Evolutionary conservation across 768 basidiomycete species (phyloP).

Genomic region (Leccinum longicurvipes): DNA sequence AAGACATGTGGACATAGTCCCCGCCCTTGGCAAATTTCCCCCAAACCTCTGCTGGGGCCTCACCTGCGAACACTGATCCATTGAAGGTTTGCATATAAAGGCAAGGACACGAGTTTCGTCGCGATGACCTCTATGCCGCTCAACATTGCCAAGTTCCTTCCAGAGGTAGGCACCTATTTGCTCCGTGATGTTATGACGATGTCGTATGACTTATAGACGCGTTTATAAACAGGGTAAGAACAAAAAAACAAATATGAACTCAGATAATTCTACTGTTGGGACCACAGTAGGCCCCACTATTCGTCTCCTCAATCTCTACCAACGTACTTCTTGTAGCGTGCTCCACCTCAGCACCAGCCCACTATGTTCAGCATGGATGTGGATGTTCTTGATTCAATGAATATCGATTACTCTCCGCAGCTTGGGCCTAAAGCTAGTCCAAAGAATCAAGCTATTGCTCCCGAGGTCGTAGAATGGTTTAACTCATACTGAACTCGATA

Average conservation of each 20-base stretch:
- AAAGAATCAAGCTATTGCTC: neutral
- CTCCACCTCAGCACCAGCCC: conserved; percentile 1
- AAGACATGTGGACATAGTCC: neutral
- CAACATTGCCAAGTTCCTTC: neutral
- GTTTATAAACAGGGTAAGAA: conserved; percentile 4
- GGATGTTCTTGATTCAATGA: conserved; percentile 4
- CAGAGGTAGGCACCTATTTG: conserved; percentile 10
- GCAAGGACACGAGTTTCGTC: neutral
- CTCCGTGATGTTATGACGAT: neutral
- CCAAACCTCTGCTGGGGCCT: neutral
- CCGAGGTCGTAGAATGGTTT: conserved; percentile 11
- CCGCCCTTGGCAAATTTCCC: conserved; percentile 2
- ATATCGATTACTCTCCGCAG: neutral
- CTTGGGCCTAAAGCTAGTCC: neutral
- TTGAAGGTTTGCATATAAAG: conserved; percentile 12
- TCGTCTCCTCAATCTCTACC: neutral
- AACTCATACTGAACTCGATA: neutral
- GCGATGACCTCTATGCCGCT: neutral
- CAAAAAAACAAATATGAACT: neutral
- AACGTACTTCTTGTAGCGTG: conserved; percentile 3
- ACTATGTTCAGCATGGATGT: conserved; percentile 11
- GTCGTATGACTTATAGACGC: neutral
- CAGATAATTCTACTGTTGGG: neutral
- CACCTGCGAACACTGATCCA: neutral
- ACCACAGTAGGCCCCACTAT: conserved; percentile 4